These are phyloP conservation scores for Linderina pennispora DNA, from an alignment of 192 early-diverging fungal species.

Conservation along the genomic window DNA sequence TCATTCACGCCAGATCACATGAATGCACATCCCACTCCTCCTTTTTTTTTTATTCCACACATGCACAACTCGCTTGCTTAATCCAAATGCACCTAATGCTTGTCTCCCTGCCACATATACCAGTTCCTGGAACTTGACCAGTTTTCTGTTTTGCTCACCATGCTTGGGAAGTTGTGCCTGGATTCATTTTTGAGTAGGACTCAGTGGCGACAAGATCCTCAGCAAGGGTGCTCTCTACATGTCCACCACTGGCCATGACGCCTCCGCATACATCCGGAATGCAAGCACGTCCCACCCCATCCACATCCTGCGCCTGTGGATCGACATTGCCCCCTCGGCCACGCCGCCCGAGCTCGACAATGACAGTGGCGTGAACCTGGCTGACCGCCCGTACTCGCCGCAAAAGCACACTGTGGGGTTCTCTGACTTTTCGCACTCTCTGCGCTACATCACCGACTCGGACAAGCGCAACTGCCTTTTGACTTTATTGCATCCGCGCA, in stretches of 20 bases:
- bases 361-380: background rate
- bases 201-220: constrained; percentile 33
- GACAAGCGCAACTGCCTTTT: constrained; percentile 42
- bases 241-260: constrained; percentile 19
- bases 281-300: constrained; percentile 38
- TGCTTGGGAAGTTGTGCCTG: too few species aligned
- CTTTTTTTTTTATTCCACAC: too few species aligned
- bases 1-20: too few species aligned
- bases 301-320: constrained; percentile 40
- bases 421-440: constrained; percentile 21
- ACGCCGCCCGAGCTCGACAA: background rate
- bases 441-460: constrained; percentile 36
- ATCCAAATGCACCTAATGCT: too few species aligned
- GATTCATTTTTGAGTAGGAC: too few species aligned
- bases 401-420: too few species aligned
- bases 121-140: too few species aligned
- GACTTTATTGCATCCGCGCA: constrained; percentile 21
- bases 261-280: constrained; percentile 29
- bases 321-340: constrained; percentile 11
- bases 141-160: too few species aligned
- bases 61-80: too few species aligned
- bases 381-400: background rate
- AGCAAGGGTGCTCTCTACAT: constrained; percentile 38
- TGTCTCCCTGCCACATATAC: too few species aligned
- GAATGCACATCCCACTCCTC: too few species aligned